phyloP scores from a whole-genome alignment of 768 basidiomycete species.

The Suillus variegatus region DNA sequence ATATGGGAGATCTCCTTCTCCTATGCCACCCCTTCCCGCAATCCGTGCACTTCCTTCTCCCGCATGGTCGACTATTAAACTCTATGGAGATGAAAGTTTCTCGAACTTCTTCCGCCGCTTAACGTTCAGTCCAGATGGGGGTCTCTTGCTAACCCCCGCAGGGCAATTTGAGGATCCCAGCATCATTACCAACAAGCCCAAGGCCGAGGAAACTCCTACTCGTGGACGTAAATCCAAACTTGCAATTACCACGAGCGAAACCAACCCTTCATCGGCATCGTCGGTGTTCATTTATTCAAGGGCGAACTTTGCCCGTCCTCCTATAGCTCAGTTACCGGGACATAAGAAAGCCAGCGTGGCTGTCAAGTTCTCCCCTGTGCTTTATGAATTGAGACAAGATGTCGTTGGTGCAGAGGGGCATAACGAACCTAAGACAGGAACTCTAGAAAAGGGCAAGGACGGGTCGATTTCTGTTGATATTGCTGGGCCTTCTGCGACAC shows the following conservation, averaged over 20 bases:
- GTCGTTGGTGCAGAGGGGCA: slow-evolving; percentile 38
- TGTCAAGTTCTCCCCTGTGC: slow-evolving; percentile 88
- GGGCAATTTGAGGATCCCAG: slow-evolving; percentile 96
- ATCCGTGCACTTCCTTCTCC: slow-evolving; percentile 72
- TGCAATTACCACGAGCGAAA: slow-evolving; percentile 35
- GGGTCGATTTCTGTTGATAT: slow-evolving; percentile 63
- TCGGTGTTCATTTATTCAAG: slow-evolving; percentile 95
- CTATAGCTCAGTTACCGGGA: slow-evolving; percentile 93
- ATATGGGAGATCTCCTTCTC: slow-evolving; percentile 83
- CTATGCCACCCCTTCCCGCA: slow-evolving; percentile 91
- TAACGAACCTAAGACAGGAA: slow-evolving; percentile 53
- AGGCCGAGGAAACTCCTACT: slow-evolving; percentile 43
- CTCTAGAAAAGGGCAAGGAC: slow-evolving; percentile 68
- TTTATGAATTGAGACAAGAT: slow-evolving; percentile 84
- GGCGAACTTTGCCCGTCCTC: slow-evolving; percentile 90
- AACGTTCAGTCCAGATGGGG: slow-evolving; percentile 94
- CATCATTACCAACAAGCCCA: slow-evolving; percentile 35
- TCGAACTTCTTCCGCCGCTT: slow-evolving; percentile 96
- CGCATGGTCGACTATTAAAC: slow-evolving; percentile 68
- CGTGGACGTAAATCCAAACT: slow-evolving; percentile 62
- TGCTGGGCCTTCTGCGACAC: slow-evolving; percentile 32
- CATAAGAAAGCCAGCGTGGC: slow-evolving; percentile 96
- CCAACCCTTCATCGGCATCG: slow-evolving; percentile 43
- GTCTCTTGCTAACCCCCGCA: slow-evolving; percentile 90
- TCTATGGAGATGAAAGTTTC: slow-evolving; percentile 95